Evolutionary conservation across 2,329 filamentous ascomycete species (phyloP).

Genomic region (Neocucurbitaria cava): DNA sequence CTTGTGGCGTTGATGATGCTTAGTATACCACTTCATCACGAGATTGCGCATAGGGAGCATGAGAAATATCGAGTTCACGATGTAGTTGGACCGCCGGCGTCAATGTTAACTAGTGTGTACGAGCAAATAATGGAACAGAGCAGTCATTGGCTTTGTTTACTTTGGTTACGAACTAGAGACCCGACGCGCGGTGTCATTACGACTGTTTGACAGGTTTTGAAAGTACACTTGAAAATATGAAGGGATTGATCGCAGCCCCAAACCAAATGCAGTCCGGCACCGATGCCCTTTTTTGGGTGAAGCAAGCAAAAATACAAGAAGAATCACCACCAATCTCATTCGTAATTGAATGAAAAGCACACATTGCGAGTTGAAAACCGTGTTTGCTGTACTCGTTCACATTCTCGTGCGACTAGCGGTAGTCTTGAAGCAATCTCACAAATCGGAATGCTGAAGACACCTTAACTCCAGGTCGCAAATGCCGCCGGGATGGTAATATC

Average conservation of each 20-base stretch:
- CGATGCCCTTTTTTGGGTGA: conserved; percentile 17
- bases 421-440: neutral
- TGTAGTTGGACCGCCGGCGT: neutral
- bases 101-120: neutral
- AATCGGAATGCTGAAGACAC: neutral
- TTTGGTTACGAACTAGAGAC: neutral
- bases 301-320: conserved; percentile 6
- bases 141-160: neutral
- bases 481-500: neutral
- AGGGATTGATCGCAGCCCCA: conserved; percentile 6
- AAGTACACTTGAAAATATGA: conserved; percentile 18
- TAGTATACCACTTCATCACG: neutral
- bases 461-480: neutral
- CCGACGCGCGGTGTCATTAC: neutral
- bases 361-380: neutral
- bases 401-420: no score
- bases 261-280: conserved; percentile 17
- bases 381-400: neutral
- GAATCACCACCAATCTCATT: conserved; percentile 3
- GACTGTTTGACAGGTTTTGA: conserved; percentile 6
- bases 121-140: neutral
- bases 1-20: conserved; percentile 10
- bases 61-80: neutral
- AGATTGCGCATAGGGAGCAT: neutral
- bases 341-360: neutral